A percentile compares a stretch with the other conserved stretches of the same genome.
These are phyloP conservation scores for Fusarium paranaense DNA, from an alignment of 2,329 filamentous ascomycete species.

Conservation along the genomic window DNA sequence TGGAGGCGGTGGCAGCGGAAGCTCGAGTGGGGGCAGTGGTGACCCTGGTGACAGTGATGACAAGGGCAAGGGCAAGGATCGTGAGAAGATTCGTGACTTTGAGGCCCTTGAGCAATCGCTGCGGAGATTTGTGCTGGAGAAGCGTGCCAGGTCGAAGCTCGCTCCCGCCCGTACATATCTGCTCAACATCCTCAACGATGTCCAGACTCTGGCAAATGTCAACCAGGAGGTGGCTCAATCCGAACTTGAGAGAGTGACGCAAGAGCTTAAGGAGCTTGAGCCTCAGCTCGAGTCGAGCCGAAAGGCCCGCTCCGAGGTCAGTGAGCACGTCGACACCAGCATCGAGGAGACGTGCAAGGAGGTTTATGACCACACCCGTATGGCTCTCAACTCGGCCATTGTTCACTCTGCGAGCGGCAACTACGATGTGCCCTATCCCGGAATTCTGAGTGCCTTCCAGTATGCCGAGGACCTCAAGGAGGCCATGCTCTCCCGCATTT, in stretches of 20 bases:
- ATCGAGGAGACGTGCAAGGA: constrained; percentile 89
- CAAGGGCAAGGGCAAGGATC: constrained; percentile 86
- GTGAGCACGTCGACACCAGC: constrained; percentile 81
- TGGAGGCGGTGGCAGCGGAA: constrained; percentile 65
- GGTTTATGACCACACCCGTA: constrained; percentile 86
- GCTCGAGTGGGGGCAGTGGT: constrained; percentile 65
- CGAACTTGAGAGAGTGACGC: constrained; percentile 85
- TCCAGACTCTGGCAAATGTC: constrained; percentile 84
- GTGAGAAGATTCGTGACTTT: constrained; percentile 90
- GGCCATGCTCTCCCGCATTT: constrained; percentile 90
- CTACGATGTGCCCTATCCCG: constrained; percentile 87
- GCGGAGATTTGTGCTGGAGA: constrained; percentile 93
- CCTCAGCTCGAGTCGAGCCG: constrained; percentile 87
- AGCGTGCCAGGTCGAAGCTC: constrained; percentile 93
- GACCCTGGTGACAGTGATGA: constrained; percentile 68
- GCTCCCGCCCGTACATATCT: constrained; percentile 96
- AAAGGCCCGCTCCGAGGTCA: constrained; percentile 82
- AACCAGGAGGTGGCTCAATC: constrained; percentile 88
- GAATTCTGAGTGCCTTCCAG: constrained; percentile 84
- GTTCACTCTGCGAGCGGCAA: constrained; percentile 79
- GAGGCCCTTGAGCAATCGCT: constrained; percentile 89
- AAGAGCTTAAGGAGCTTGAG: constrained; percentile 84
- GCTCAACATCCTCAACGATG: constrained; percentile 89
- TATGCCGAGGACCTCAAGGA: constrained; percentile 94
- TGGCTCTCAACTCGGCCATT: constrained; percentile 81